Conservation (phyloP, 257 asterid species). For the Nemophila menziesii region DNA sequence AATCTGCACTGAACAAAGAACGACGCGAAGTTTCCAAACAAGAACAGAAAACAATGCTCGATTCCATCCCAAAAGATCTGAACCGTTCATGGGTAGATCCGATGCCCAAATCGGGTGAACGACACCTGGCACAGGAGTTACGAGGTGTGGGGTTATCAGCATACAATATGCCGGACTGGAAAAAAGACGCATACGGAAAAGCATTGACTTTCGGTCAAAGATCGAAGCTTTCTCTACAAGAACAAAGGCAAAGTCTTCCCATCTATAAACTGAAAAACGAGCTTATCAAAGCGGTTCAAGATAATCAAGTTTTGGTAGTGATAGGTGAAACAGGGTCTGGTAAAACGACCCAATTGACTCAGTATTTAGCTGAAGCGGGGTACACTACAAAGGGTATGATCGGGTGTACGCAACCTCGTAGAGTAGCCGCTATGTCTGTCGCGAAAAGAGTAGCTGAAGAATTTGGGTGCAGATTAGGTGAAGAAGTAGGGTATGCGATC, state of each 20-base stretch:
- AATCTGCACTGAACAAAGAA: conserved; percentile 78
- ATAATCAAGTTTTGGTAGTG: conserved; percentile 79
- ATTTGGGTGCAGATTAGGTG: conserved; percentile 87
- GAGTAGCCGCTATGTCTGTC: conserved; percentile 97
- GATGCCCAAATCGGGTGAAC: conserved; percentile 94
- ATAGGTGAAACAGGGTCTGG: conserved; percentile 98
- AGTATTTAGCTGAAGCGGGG: conserved; percentile 93
- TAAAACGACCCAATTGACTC: conserved; percentile 85
- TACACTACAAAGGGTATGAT: conserved; percentile 80
- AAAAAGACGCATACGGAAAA: conserved; percentile 82
- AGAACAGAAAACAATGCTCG: conserved; percentile 85
- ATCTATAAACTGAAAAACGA: conserved; percentile 76
- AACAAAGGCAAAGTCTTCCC: conserved; percentile 76
- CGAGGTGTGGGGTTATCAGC: conserved; percentile 95
- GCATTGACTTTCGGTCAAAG: conserved; percentile 87
- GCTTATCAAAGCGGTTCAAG: conserved; percentile 70
- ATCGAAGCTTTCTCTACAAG: conserved; percentile 87
- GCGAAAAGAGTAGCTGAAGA: conserved; percentile 96
- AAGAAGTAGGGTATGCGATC: conserved; percentile 89
- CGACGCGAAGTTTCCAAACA: conserved; percentile 90
- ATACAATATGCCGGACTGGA: conserved; percentile 97
- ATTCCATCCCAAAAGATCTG: conserved; percentile 92
- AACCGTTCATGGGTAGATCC: conserved; percentile 98
- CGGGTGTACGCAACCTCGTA: conserved; percentile 96
- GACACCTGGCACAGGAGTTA: conserved; percentile 93